A percentile compares a stretch with the other conserved stretches of the same genome.
phyloP scores from a whole-genome alignment of 2,329 filamentous ascomycete species.

The Monosporascus sp. region DNA sequence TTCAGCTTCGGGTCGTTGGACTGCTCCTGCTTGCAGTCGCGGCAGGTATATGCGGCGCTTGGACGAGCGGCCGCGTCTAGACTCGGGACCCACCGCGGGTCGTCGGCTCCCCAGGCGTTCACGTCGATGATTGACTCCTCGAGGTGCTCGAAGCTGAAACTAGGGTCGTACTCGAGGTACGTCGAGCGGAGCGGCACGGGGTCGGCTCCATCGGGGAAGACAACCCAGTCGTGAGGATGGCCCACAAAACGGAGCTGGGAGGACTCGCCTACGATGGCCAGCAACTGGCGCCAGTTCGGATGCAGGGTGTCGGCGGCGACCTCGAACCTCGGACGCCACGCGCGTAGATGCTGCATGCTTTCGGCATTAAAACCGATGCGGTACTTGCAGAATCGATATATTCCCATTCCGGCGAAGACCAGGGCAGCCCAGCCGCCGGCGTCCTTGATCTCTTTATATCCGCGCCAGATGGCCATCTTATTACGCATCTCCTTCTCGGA shows the following conservation, averaged over 20 bases:
- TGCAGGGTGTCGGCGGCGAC: slow-evolving; percentile 49
- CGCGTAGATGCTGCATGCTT: slow-evolving; percentile 41
- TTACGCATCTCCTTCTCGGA: slow-evolving; percentile 54
- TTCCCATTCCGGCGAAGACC: slow-evolving; percentile 52
- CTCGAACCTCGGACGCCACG: slow-evolving; percentile 42
- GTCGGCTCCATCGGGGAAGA: slow-evolving; percentile 34
- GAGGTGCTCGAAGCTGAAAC: slow-evolving; percentile 43
- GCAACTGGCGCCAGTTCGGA: slow-evolving; percentile 47
- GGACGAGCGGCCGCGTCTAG: slow-evolving; percentile 18
- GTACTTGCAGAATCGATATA: slow-evolving; percentile 58
- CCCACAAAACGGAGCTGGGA: slow-evolving; percentile 37
- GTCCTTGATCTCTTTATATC: slow-evolving; percentile 55
- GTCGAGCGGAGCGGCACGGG: slow-evolving; percentile 40
- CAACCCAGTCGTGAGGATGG: slow-evolving; percentile 49
- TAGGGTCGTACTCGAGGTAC: slow-evolving; percentile 40
- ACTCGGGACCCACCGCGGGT: slow-evolving; percentile 40
- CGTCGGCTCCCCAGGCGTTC: slow-evolving; percentile 41
- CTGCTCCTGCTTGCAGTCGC: slow-evolving; percentile 42
- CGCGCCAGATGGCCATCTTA: slow-evolving; percentile 45
- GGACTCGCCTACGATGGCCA: slow-evolving; percentile 40
- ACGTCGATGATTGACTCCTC: slow-evolving; percentile 46
- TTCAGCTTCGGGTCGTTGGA: slow-evolving; percentile 45
- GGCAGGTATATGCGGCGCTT: slow-evolving; percentile 30
- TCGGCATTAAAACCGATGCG: slow-evolving; percentile 47
- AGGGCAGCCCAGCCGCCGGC: slow-evolving; percentile 51